Evolutionary conservation across 352 stramenopile species (phyloP).

Genomic region (Aphanomyces astaci): DNA sequence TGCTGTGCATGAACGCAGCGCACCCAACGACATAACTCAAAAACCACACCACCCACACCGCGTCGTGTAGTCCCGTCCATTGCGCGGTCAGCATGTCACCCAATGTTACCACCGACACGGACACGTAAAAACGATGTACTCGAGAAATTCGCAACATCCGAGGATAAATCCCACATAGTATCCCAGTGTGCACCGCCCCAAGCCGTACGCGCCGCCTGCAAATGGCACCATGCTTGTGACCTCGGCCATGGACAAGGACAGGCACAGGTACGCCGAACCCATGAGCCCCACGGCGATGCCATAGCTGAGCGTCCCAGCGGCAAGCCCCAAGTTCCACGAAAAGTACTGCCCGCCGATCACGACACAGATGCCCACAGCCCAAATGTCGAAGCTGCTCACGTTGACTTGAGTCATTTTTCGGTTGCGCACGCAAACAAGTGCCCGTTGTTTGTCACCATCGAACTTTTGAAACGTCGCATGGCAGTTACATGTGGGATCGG

Average conservation of each 20-base stretch:
- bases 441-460: too few relatives aligned
- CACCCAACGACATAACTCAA: conserved; percentile 26
- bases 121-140: conserved; percentile 37
- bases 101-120: conserved; percentile 28
- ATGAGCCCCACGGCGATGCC: conserved; percentile 28
- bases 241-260: conserved; percentile 31
- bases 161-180: conserved; percentile 32
- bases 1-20: neutral
- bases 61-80: conserved; percentile 25
- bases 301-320: conserved; percentile 27
- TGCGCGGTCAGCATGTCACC: conserved; percentile 28
- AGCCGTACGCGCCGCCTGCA: conserved; percentile 31
- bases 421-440: too few relatives aligned
- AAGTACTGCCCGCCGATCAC: conserved; percentile 35
- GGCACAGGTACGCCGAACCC: conserved; percentile 26
- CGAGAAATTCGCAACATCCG: conserved; percentile 30
- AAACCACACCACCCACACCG: conserved; percentile 22
- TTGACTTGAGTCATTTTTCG: too few relatives aligned
- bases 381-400: conserved; percentile 29
- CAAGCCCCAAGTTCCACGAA: conserved; percentile 32
- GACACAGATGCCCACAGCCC: conserved; percentile 30
- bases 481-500: too few relatives aligned
- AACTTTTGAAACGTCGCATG: too few relatives aligned
- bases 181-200: conserved; percentile 31
- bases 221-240: conserved; percentile 32